Conservation (phyloP, 768 basidiomycete genomes). For the Holtermanniella nyarrowii region DNA sequence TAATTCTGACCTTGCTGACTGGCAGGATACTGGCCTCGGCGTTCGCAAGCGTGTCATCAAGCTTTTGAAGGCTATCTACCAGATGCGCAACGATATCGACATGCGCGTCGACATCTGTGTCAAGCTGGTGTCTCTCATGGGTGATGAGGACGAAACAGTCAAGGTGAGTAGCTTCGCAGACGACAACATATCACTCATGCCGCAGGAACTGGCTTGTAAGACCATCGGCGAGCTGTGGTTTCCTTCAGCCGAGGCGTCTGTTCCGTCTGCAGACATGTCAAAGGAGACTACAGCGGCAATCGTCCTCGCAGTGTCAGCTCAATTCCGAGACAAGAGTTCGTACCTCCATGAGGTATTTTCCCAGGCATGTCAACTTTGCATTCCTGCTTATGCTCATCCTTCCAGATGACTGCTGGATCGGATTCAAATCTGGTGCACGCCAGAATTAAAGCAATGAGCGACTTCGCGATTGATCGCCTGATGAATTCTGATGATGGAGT, state of each 20-base stretch:
- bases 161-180: constrained; percentile 45
- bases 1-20: not conserved
- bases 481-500: not conserved
- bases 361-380: constrained; percentile 45
- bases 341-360: constrained; percentile 75
- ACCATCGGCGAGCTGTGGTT: constrained; percentile 91
- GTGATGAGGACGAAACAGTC: constrained; percentile 89
- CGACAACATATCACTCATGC: constrained; percentile 2
- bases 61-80: constrained; percentile 72
- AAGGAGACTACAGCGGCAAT: constrained; percentile 54
- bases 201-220: constrained; percentile 70
- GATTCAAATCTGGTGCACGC: not conserved
- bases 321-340: constrained; percentile 72
- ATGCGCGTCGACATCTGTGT: constrained; percentile 70
- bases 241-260: not conserved
- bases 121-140: constrained; percentile 67
- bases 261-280: constrained; percentile 14
- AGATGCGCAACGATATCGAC: constrained; percentile 51
- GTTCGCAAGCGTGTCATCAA: constrained; percentile 96
- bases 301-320: constrained; percentile 73
- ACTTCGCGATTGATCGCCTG: not conserved
- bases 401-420: not conserved
- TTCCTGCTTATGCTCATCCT: not conserved
- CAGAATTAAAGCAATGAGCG: not conserved
- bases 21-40: constrained; percentile 80